Evolutionary conservation across 192 early-diverging fungal species (phyloP).

Genomic region (Phlyctochytrium bullatum): DNA sequence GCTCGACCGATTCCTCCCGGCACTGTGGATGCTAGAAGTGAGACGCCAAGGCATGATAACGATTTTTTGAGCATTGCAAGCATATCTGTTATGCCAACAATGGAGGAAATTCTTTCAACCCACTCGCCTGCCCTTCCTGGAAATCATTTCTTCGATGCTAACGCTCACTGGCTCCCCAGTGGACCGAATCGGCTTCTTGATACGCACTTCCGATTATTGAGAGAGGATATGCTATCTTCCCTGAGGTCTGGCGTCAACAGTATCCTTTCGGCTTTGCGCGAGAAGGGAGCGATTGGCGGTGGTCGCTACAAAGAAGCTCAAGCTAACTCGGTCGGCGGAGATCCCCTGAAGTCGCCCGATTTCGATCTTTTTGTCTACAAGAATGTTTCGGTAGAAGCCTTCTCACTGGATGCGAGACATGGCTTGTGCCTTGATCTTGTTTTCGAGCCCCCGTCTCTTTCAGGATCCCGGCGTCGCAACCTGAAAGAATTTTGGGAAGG

Average conservation of each 20-base stretch:
- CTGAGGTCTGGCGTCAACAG: not conserved
- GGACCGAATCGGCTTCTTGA: conserved; percentile 53
- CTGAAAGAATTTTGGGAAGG: conserved; percentile 45
- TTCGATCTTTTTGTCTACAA: no score
- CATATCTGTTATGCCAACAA: conserved; percentile 54
- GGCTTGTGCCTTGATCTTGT: not conserved
- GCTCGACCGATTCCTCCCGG: no score
- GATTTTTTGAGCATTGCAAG: conserved; percentile 41
- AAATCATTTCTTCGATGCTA: conserved; percentile 29
- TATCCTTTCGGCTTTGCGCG: no score
- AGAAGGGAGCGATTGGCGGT: conserved; percentile 7
- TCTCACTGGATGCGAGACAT: conserved; percentile 7
- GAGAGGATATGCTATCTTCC: conserved; percentile 43
- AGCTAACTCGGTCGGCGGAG: conserved; percentile 3
- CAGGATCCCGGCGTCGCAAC: not conserved
- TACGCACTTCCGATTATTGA: conserved; percentile 55
- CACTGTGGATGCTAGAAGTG: no score
- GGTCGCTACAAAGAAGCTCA: not conserved
- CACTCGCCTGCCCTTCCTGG: conserved; percentile 49
- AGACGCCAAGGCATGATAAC: conserved; percentile 53
- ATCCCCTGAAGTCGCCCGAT: no score
- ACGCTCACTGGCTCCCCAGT: conserved; percentile 44
- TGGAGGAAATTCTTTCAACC: conserved; percentile 41
- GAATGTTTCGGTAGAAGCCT: no score
- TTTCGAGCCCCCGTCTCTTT: not conserved